phyloP scores from a whole-genome alignment of 2,329 filamentous ascomycete genomes.

The Sporothrix inflata region DNA sequence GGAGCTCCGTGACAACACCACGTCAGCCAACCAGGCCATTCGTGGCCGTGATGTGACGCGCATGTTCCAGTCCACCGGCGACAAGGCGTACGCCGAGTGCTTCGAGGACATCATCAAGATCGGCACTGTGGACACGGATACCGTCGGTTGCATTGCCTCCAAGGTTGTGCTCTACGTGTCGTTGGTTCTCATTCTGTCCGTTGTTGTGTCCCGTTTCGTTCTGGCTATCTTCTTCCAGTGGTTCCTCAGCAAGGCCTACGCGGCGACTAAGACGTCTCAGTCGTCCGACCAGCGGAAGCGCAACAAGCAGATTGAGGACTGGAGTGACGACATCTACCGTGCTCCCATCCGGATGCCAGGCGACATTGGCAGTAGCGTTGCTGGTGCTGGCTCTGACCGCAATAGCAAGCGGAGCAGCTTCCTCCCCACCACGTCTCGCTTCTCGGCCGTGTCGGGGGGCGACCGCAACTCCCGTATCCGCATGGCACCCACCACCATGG shows the following conservation, averaged over 20 bases:
- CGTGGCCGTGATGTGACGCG: slow-evolving; percentile 88
- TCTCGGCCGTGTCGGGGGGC: slow-evolving; percentile 84
- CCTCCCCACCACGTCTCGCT: slow-evolving; percentile 89
- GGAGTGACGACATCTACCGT: slow-evolving; percentile 96
- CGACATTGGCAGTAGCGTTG: slow-evolving; percentile 68
- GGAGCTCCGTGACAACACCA: slow-evolving; percentile 70
- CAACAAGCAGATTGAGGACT: slow-evolving; percentile 93
- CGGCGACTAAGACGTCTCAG: slow-evolving; percentile 82
- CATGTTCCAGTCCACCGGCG: slow-evolving; percentile 74
- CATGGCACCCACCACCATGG: slow-evolving; percentile 85
- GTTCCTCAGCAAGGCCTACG: slow-evolving; percentile 89
- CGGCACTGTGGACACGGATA: slow-evolving; percentile 92
- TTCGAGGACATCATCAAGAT: slow-evolving; percentile 94
- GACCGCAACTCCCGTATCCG: slow-evolving; percentile 60
- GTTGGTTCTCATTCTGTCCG: slow-evolving; percentile 85
- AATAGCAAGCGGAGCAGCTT: slow-evolving; percentile 84
- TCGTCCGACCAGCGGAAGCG: slow-evolving; percentile 79
- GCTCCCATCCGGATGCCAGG: slow-evolving; percentile 80
- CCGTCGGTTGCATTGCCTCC: slow-evolving; percentile 94
- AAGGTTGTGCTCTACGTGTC: slow-evolving; percentile 96
- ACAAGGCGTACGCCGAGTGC: slow-evolving; percentile 84
- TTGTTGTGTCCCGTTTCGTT: slow-evolving; percentile 84
- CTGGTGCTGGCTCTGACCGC: slow-evolving; percentile 62
- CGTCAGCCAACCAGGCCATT: slow-evolving; percentile 63
- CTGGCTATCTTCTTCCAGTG: slow-evolving; percentile 92